Evolutionary conservation across 2,329 filamentous ascomycete genomes (phyloP), one percentile per base, ranked within the genome.

Genomic region (Ramularia collo-cygni): DNA sequence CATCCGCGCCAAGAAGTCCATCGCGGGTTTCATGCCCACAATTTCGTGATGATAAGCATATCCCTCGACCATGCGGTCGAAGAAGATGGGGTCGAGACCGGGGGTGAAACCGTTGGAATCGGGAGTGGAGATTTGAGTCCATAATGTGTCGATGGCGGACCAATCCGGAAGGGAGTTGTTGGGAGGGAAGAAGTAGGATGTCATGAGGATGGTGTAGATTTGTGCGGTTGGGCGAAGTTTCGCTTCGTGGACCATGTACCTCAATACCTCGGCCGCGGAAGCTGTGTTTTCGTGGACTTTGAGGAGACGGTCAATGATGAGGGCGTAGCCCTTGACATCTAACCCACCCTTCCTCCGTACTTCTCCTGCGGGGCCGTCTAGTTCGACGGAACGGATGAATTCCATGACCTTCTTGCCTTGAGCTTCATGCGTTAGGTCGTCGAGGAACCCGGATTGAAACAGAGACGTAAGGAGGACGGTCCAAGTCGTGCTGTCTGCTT

Each of bases 191-290:
- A 89, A 82, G 57, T 81, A 81, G 56, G 83, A 71, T 32, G 81
- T 75, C 32, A 84, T 67, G 14, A 92, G 72, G 54, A 81, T 83
- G 16, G 84, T 89, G 65, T 84, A 84, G 54, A 87, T 83, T 51
- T 86, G 74, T 1, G 76, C 62, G 3, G 75, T 75, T 2, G 77
- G 70, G 34, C 70, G 58, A 30, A 81, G 54, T 14, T 72, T 71
- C 16, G 68, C 64, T 9, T 6, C 19, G 4, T 55, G 51, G 36
- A 65, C 64, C 72, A 92, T 83, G 58, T 82, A 75, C 1, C 67
- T 62, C 30, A 87, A 69, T 6, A 90, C 70, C 2, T 70, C 70
- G 31, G 73, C 70, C 10, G 84, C 72, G 40, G 77, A 75, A 2
- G 50, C 21, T 33, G 66, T 45, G 48, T 74, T 74, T 18, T 58